These are phyloP conservation scores for Lachnellula willkommii DNA, from an alignment of 2,329 filamentous ascomycete genomes.

Conservation along the genomic window DNA sequence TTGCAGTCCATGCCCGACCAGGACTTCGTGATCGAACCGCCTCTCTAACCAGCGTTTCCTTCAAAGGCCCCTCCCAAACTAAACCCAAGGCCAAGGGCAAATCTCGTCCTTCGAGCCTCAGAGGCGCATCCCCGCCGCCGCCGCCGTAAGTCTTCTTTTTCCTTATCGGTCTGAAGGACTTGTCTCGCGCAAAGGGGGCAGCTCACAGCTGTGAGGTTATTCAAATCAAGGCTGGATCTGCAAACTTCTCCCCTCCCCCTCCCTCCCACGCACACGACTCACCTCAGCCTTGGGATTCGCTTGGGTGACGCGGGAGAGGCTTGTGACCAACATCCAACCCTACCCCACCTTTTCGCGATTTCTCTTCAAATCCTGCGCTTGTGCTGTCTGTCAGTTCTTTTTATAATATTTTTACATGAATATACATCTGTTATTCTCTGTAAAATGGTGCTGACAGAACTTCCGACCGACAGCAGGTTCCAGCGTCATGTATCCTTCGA, in stretches of 20 bases:
- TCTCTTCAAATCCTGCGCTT: not conserved
- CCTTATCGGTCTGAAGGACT: not conserved
- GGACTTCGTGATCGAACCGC: conserved; percentile 5
- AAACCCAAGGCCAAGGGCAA: conserved; percentile 7
- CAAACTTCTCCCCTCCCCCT: conserved; percentile 6
- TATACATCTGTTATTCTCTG: conserved; percentile 1
- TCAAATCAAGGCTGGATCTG: conserved; percentile 5
- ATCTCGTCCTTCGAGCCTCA: conserved; percentile 13
- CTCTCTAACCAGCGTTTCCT: conserved; percentile 27
- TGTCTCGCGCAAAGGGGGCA: not conserved
- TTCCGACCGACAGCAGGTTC: conserved; percentile 45
- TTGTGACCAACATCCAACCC: conserved; percentile 9
- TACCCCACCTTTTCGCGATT: conserved; percentile 16
- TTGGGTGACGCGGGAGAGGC: conserved; percentile 14
- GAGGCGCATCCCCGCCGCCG: conserved; percentile 36
- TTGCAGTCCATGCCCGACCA: conserved; percentile 22
- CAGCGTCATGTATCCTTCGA: conserved; percentile 68
- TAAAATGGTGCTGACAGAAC: conserved; percentile 24
- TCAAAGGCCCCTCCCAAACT: conserved; percentile 11
- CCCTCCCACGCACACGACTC: not conserved
- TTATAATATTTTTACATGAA: not conserved
- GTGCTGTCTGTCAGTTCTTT: conserved; percentile 1
- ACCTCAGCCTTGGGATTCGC: conserved; percentile 16
- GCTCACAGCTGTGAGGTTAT: not conserved
- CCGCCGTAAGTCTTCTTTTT: conserved; percentile 29